phyloP scores from a whole-genome alignment of 495 filamentous ascomycete species.

The Penicillium crystallinum region DNA sequence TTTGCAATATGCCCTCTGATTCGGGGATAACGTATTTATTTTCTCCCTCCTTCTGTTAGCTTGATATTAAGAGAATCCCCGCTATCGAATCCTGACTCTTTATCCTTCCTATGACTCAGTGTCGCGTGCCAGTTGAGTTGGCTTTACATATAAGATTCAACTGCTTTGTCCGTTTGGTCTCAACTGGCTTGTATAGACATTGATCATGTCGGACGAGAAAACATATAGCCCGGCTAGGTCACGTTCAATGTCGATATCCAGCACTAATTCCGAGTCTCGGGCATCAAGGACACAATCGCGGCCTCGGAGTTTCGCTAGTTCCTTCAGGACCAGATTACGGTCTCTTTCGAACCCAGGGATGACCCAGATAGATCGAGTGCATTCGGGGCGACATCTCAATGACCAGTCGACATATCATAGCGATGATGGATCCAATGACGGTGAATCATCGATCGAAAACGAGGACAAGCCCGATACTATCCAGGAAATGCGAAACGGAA shows the following conservation, averaged over 20 bases:
- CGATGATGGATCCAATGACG: constrained; percentile 13
- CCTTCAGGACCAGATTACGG: constrained; percentile 7
- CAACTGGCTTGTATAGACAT: not conserved
- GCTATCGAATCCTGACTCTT: not conserved
- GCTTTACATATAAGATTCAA: not conserved
- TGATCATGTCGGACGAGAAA: constrained; percentile 1
- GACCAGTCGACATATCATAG: constrained; percentile 36
- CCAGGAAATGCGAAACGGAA: constrained; percentile 23
- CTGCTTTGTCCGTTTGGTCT: not conserved
- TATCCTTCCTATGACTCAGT: not conserved
- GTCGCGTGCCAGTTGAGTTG: not conserved
- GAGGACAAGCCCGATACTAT: constrained; percentile 10
- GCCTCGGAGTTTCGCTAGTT: not conserved
- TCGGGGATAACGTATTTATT: not conserved
- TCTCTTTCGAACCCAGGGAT: constrained; percentile 5
- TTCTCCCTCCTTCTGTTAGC: not conserved
- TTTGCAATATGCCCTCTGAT: not conserved
- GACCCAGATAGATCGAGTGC: constrained; percentile 18
- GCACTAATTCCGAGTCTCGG: constrained; percentile 9
- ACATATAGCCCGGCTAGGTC: constrained; percentile 54
- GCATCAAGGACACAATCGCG: constrained; percentile 1
- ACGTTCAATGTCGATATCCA: constrained; percentile 12
- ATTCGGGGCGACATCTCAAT: constrained; percentile 33
- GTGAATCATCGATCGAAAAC: not conserved
- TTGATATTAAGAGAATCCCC: not conserved